phyloP scores from a whole-genome alignment of 441 rosid genomes.

The Adansonia rubrostipa region DNA sequence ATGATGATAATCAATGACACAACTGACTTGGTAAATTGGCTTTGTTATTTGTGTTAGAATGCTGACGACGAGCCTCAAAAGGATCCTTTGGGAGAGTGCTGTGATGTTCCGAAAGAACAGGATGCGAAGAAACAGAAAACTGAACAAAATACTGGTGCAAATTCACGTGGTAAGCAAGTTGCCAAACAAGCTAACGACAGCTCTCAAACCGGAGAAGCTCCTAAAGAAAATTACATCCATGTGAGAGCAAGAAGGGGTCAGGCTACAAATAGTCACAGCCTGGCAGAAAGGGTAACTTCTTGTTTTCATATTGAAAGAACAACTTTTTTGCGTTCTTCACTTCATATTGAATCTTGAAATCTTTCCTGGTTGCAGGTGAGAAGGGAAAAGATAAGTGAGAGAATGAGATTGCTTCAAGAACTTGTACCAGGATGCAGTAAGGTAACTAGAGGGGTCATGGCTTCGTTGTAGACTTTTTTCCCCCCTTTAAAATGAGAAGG shows the following conservation, averaged over 20 bases:
- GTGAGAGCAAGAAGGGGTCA: conserved; percentile 94
- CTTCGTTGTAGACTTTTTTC: conserved; percentile 9
- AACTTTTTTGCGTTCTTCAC: conserved; percentile 14
- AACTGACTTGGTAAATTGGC: conserved; percentile 23
- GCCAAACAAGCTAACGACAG: conserved; percentile 62
- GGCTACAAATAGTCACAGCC: conserved; percentile 96
- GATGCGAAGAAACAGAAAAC: conserved; percentile 65
- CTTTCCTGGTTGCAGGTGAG: conserved; percentile 51
- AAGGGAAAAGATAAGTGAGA: conserved; percentile 78
- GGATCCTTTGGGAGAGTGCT: conserved; percentile 52
- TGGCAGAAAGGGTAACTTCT: conserved; percentile 83
- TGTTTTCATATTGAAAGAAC: background rate
- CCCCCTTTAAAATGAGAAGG: background rate
- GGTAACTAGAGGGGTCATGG: conserved; percentile 38
- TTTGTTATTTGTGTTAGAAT: conserved; percentile 46
- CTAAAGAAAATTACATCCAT: conserved; percentile 80
- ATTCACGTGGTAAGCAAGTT: conserved; percentile 56
- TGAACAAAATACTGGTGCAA: conserved; percentile 42
- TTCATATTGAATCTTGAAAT: conserved; percentile 25
- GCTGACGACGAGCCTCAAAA: conserved; percentile 54
- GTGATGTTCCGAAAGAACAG: conserved; percentile 48
- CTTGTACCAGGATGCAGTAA: conserved; percentile 81
- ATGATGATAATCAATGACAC: conserved; percentile 25
- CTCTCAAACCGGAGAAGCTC: conserved; percentile 66
- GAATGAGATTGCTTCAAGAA: conserved; percentile 82